Evolutionary conservation across 495 filamentous ascomycete genomes (phyloP).

Genomic region (Penicillium flavigenum): DNA sequence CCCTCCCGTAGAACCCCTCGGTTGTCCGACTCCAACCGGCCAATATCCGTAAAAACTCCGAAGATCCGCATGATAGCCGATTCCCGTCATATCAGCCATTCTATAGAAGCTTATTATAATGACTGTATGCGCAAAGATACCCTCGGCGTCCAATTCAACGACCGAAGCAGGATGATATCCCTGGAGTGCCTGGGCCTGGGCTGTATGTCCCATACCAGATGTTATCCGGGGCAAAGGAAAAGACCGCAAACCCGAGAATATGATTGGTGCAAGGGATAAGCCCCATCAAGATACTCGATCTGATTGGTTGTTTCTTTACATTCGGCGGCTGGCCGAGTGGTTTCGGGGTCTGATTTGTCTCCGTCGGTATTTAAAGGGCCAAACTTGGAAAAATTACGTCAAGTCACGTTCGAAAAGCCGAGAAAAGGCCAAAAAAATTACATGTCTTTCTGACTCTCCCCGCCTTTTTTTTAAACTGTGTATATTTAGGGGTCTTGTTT

Average conservation of each 20-base stretch:
- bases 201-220: constrained; percentile 23
- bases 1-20: constrained; percentile 16
- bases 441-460: constrained; percentile 12
- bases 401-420: constrained; percentile 16
- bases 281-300: background rate
- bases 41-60: constrained; percentile 27
- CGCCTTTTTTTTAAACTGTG: constrained; percentile 5
- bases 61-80: constrained; percentile 20
- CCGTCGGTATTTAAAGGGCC: constrained; percentile 30
- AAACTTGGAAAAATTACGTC: constrained; percentile 28
- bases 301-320: constrained; percentile 20
- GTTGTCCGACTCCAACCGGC: constrained; percentile 13
- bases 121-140: background rate
- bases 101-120: background rate
- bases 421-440: constrained; percentile 15
- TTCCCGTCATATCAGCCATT: background rate
- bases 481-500: constrained; percentile 25
- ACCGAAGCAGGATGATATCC: constrained; percentile 9
- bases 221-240: constrained; percentile 5
- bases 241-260: constrained; percentile 31
- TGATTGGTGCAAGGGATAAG: constrained; percentile 32
- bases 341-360: constrained; percentile 44
- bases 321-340: constrained; percentile 24
- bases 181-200: background rate
- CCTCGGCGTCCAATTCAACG: constrained; percentile 22